A percentile compares a stretch with the other conserved stretches of the same genome.
These are phyloP conservation scores for Dipsacomyces acuminosporus DNA, from an alignment of 371 early-diverging fungal genomes.

Conservation along the genomic window DNA sequence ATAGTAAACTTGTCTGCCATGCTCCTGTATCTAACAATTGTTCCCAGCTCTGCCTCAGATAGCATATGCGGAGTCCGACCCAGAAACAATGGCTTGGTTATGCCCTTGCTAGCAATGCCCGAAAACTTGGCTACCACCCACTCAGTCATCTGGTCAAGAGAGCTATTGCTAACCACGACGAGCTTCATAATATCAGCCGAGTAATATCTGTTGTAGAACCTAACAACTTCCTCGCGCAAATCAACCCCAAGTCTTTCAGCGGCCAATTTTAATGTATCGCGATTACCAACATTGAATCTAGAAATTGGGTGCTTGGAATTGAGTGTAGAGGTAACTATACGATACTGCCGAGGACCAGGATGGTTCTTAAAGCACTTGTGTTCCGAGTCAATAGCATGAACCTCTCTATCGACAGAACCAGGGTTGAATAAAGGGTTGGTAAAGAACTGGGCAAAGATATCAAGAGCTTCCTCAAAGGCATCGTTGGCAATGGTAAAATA, in stretches of 20 bases:
- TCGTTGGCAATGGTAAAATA: slow-evolving; percentile 85
- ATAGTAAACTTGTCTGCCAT: slow-evolving; percentile 76
- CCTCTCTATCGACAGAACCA: slow-evolving; percentile 80
- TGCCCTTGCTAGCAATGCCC: slow-evolving; percentile 62
- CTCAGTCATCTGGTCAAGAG: slow-evolving; percentile 70
- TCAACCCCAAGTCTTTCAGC: slow-evolving; percentile 65
- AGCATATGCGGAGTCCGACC: slow-evolving; percentile 61
- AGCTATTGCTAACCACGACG: slow-evolving; percentile 80
- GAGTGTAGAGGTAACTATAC: slow-evolving; percentile 68
- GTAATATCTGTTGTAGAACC: slow-evolving; percentile 84
- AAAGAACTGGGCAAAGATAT: slow-evolving; percentile 90
- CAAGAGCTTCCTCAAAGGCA: slow-evolving; percentile 82
- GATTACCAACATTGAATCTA: slow-evolving; percentile 78
- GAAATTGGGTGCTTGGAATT: slow-evolving; percentile 75
- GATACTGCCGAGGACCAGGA: slow-evolving; percentile 75
- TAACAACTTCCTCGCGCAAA: slow-evolving; percentile 71
- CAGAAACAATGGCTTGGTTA: slow-evolving; percentile 56
- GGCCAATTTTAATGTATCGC: slow-evolving; percentile 68
- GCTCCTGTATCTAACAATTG: slow-evolving; percentile 70
- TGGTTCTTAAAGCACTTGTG: slow-evolving; percentile 78
- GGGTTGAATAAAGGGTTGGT: slow-evolving; percentile 78
- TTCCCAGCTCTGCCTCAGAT: slow-evolving; percentile 64
- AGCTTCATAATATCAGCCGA: slow-evolving; percentile 95
- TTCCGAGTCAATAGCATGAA: slow-evolving; percentile 91
- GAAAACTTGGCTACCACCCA: slow-evolving; percentile 84